Conservation (phyloP, 2,329 filamentous ascomycete genomes). For the Cytospora schulzeri region DNA sequence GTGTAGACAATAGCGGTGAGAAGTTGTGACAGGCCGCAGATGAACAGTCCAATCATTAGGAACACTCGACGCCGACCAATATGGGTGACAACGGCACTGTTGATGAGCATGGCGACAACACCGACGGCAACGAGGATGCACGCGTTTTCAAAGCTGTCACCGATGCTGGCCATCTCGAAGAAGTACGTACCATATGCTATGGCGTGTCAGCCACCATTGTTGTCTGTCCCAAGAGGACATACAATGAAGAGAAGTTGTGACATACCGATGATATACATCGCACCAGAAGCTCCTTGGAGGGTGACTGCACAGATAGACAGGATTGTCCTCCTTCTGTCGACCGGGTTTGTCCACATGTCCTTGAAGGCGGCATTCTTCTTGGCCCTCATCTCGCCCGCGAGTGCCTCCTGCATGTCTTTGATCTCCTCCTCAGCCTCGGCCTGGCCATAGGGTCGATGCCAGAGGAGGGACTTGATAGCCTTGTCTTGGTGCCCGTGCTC, state of each 20-base stretch:
- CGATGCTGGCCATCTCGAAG: conserved; percentile 60
- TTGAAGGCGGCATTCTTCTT: conserved; percentile 40
- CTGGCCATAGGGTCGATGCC: conserved; percentile 38
- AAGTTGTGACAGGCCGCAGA: conserved; percentile 58
- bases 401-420: conserved; percentile 41
- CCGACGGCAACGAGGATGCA: conserved; percentile 58
- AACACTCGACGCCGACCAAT: conserved; percentile 57
- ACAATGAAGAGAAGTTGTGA: conserved; percentile 3
- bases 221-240: accelerated
- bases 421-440: conserved; percentile 39
- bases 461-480: conserved; percentile 38
- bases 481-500: conserved; percentile 36
- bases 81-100: conserved; percentile 54
- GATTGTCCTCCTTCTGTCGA: conserved; percentile 54
- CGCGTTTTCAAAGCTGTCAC: conserved; percentile 57
- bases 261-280: conserved; percentile 45
- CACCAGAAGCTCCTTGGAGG: conserved; percentile 55
- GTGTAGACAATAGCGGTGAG: conserved; percentile 56
- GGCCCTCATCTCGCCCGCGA: conserved; percentile 39
- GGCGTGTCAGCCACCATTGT: conserved; percentile 6
- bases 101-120: conserved; percentile 56
- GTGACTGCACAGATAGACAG: conserved; percentile 51
- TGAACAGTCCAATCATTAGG: conserved; percentile 50
- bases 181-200: conserved; percentile 60
- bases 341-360: conserved; percentile 53